Conservation (phyloP, 345 rosid genomes). For the Streptanthus diversifolius region DNA sequence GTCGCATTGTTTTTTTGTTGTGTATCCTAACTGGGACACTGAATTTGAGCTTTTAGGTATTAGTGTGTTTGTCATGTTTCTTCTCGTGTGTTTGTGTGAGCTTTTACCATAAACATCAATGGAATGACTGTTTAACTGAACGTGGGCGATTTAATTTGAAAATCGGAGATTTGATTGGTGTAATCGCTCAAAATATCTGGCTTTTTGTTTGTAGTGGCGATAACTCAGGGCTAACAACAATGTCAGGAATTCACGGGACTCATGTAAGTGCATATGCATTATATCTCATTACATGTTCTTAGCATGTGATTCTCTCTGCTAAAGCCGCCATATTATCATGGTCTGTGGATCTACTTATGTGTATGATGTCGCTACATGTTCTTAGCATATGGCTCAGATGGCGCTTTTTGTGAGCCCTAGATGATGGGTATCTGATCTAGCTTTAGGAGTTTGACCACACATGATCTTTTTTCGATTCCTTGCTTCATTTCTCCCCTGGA, state of each 20-base stretch:
- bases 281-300: background rate
- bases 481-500: background rate
- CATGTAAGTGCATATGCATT: constrained; percentile 24
- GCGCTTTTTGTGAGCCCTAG: background rate
- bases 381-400: background rate
- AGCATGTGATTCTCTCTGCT: background rate
- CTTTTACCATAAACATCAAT: background rate
- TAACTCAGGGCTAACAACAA: constrained; percentile 7
- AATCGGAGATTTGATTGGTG: background rate
- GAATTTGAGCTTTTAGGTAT: background rate
- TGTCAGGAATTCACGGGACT: constrained; percentile 31
- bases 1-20: background rate
- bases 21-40: background rate
- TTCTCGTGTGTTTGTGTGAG: background rate
- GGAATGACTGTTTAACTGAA: background rate
- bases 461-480: background rate
- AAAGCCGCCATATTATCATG: background rate
- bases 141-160: background rate
- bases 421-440: background rate
- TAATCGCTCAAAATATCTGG: background rate
- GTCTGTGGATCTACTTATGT: background rate
- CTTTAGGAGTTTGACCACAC: background rate
- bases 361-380: background rate
- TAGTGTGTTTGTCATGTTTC: background rate
- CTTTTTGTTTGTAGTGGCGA: background rate